Evolutionary conservation across 345 rosid species (phyloP).

Genomic region (Alliaria petiolata): DNA sequence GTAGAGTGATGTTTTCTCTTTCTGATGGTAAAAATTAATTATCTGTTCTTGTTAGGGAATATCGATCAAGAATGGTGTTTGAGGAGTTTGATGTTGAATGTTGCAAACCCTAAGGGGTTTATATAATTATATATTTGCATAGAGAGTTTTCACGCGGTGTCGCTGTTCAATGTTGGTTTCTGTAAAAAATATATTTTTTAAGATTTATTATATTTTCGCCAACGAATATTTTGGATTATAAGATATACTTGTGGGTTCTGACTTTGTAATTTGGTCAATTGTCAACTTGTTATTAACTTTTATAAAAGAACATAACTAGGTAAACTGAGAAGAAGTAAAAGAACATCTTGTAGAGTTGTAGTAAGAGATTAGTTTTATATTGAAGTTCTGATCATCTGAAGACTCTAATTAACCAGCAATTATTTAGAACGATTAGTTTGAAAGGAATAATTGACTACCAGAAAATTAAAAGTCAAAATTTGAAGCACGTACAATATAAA

Average conservation of each 20-base stretch:
- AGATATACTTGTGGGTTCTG: background rate
- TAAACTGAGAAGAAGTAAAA: background rate
- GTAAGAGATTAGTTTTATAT: background rate
- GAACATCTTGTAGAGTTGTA: background rate
- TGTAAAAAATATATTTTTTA: background rate
- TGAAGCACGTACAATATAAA: background rate
- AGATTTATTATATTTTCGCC: background rate
- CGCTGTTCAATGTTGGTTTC: background rate
- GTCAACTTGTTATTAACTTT: constrained; percentile 2
- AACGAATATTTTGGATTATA: background rate
- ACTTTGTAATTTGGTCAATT: constrained; percentile 12
- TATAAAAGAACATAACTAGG: background rate
- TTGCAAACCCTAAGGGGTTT: constrained; percentile 6
- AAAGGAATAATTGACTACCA: constrained; percentile 12
- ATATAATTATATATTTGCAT: background rate
- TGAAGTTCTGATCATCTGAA: background rate
- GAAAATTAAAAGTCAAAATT: background rate
- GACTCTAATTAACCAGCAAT: background rate
- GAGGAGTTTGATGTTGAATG: constrained; percentile 6
- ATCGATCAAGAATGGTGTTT: background rate
- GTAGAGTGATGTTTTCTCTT: background rate
- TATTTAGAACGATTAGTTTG: background rate
- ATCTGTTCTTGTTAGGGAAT: background rate
- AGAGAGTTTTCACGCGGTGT: background rate
- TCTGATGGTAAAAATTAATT: background rate